Conservation (phyloP, 208 protist genomes). For the Trypanosoma scelopori region DNA sequence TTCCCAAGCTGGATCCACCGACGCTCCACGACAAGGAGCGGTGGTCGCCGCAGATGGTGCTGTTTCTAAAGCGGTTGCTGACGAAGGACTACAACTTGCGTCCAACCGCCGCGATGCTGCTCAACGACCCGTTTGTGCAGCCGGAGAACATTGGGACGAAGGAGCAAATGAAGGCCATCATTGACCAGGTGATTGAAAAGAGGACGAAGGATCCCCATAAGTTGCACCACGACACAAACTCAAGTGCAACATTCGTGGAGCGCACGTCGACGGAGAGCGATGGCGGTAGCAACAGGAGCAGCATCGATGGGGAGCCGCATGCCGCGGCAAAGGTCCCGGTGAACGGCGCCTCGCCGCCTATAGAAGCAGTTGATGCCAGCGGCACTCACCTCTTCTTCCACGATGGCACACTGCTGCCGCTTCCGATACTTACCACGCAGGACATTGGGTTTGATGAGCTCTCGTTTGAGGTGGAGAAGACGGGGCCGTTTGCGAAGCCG, state of each 20-base stretch:
- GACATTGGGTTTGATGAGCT: conserved; percentile 81
- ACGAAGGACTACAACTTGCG: conserved; percentile 75
- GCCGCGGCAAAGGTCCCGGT: conserved; percentile 13
- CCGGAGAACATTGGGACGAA: conserved; percentile 51
- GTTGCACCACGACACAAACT: conserved; percentile 36
- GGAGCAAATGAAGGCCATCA: conserved; percentile 61
- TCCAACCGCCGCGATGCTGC: conserved; percentile 67
- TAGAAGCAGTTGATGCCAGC: conserved; percentile 12
- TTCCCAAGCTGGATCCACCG: conserved; percentile 75
- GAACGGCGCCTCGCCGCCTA: conserved; percentile 7
- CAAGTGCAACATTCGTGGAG: conserved; percentile 56
- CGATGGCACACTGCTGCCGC: conserved; percentile 39
- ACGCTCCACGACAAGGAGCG: conserved; percentile 76
- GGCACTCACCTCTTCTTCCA: conserved; percentile 29
- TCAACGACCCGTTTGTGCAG: conserved; percentile 80
- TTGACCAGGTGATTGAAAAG: conserved; percentile 59
- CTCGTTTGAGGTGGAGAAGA: conserved; percentile 6
- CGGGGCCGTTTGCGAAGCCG: conserved; percentile 18
- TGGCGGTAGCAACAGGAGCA: conserved; percentile 6
- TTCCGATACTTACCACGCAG: conserved; percentile 59
- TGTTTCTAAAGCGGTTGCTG: conserved; percentile 78
- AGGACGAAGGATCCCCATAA: conserved; percentile 38
- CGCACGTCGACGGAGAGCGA: conserved; percentile 27
- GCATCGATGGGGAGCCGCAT: neutral
- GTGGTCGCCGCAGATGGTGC: conserved; percentile 88